Base-by-base conservation (phyloP, 768 basidiomycete genomes). In the Tylopilus sp. region DNA sequence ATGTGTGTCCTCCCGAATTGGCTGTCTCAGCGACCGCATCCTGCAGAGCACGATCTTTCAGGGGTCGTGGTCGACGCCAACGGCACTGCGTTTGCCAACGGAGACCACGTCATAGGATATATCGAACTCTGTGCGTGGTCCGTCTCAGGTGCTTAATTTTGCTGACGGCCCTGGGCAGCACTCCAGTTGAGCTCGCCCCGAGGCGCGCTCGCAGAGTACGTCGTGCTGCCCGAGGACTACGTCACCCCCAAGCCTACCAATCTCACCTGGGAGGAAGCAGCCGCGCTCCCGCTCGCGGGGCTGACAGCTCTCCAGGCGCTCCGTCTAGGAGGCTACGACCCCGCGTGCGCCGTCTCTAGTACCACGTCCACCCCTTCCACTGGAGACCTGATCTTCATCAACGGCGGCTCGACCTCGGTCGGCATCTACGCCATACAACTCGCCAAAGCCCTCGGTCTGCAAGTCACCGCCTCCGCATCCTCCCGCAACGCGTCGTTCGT, bases 381-480 rank as follows among this genome's bases (percentile, higher is more conserved):
- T 19, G 34, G n/a, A 11, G 31, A 4, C 16, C 46, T 0, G 25
- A 71, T 91, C 4, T 78, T 90, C 58, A 72, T 92, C 61, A 84
- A 87, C 51, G 87, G 87, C 0, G 89, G 86, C 5, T 84, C 83
- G 46, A 81, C 84, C 1, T 70, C 82, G 13, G 85, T 89, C 2
- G 89, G 88, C 5, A 71, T 76, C n/a, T 79, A 78, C 58, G 87
- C 85, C 1, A 85, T 90, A 44, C 86, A 89, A 64, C 63, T 89
- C 11, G 86, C 87, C 9, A 90, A 89, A 62, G 76, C 79, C 1
- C 74, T 72, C 55, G 85, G 85, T 4, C 80, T 81, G 50, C 71
- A 56, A 4, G 86, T 89, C 6, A 72, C 78, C 3, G 80, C 80
- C 0, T 81, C 76, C 28, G 85, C 84, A 10, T 87, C 85, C 4